Percentiles rank a stretch among this genome's conserved stretches.
Conservation (phyloP, 2,329 filamentous ascomycete genomes). For the Dactylellina cionopaga region DNA sequence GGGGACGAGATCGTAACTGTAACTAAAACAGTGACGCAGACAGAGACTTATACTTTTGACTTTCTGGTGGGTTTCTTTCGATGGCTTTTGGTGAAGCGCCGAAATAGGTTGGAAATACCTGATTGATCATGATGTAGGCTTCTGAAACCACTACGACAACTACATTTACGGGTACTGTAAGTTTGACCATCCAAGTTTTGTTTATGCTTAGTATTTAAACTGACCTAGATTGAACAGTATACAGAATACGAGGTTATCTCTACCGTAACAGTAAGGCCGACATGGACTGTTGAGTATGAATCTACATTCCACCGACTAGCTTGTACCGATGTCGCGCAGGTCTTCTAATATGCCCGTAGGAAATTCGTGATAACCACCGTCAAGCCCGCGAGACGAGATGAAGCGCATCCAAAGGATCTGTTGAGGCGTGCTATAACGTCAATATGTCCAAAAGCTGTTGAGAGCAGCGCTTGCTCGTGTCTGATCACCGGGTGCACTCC, state of each 20-base stretch:
- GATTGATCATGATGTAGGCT: not conserved
- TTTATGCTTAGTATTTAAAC: not conserved
- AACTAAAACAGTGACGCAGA: slow-evolving; percentile 23
- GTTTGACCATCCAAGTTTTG: not conserved
- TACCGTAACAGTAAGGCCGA: slow-evolving; percentile 12
- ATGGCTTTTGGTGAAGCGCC: not conserved
- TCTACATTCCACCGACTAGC: not conserved
- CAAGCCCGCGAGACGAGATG: not conserved
- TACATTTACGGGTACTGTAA: not conserved
- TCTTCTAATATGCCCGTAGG: not conserved
- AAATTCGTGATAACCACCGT: slow-evolving; percentile 26
- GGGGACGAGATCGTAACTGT: no score
- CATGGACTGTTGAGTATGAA: slow-evolving; percentile 26
- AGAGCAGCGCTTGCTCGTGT: slow-evolving; percentile 34
- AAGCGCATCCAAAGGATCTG: slow-evolving; percentile 7
- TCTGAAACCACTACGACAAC: not conserved
- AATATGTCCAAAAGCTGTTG: slow-evolving; percentile 22
- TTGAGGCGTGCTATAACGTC: slow-evolving; percentile 19
- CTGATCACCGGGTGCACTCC: slow-evolving; percentile 10
- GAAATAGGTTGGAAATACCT: not conserved
- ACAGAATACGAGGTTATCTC: slow-evolving; percentile 8
- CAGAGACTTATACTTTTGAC: slow-evolving; percentile 6
- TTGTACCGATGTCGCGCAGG: not conserved
- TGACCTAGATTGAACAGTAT: slow-evolving; percentile 13
- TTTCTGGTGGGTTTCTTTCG: slow-evolving; percentile 8